phyloP scores from a whole-genome alignment of 495 filamentous ascomycete genomes.

The Xylaria palmicola region DNA sequence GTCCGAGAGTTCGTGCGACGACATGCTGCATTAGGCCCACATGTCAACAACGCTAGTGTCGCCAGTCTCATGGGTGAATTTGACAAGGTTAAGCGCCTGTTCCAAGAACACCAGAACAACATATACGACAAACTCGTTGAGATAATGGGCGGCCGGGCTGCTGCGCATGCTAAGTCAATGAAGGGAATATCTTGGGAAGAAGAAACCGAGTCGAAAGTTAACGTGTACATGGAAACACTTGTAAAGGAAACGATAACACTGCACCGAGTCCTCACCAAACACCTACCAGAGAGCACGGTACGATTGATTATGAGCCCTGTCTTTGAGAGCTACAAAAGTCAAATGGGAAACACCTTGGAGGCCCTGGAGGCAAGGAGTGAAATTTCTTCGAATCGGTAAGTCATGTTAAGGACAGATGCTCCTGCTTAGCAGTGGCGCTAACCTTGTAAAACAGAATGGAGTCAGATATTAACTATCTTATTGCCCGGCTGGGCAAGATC shows the following conservation, averaged over 20 bases:
- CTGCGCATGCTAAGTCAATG: constrained; percentile 70
- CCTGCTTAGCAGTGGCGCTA: not conserved
- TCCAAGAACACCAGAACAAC: constrained; percentile 87
- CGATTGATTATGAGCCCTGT: constrained; percentile 87
- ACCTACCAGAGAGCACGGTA: constrained; percentile 76
- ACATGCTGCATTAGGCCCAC: constrained; percentile 60
- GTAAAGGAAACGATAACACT: constrained; percentile 85
- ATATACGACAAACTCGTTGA: constrained; percentile 96
- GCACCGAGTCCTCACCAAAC: constrained; percentile 82
- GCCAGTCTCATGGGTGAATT: constrained; percentile 75
- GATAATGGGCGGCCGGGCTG: constrained; percentile 83
- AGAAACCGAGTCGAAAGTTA: constrained; percentile 40
- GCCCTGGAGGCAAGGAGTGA: constrained; percentile 66
- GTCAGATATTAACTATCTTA: constrained; percentile 76
- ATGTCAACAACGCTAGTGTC: constrained; percentile 45
- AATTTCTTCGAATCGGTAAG: constrained; percentile 70
- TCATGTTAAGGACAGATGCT: not conserved
- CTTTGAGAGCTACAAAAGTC: constrained; percentile 80
- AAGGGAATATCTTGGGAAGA: constrained; percentile 74
- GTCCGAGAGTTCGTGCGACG: constrained; percentile 87
- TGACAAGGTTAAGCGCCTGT: constrained; percentile 84
- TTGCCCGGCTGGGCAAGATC: constrained; percentile 69
- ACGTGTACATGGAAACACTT: constrained; percentile 86
- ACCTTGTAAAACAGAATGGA: constrained; percentile 61
- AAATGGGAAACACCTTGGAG: constrained; percentile 73